Base-by-base conservation (phyloP, 331 rosid species). In the Prunus yedoensis region DNA sequence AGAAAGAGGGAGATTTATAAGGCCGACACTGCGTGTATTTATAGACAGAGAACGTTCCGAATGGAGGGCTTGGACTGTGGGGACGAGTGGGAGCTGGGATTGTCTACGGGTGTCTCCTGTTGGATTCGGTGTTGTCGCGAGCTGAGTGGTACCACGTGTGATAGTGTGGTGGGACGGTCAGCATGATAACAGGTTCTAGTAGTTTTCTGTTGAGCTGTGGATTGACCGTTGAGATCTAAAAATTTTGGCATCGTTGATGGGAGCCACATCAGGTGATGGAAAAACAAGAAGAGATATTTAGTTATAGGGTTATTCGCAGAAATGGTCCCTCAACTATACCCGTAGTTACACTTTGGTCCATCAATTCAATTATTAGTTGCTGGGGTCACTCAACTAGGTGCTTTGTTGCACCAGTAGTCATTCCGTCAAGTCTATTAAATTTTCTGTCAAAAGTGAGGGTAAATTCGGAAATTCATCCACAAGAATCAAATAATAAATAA, bases 1-100 rank as follows among this genome's bases (percentile, higher is more conserved):
- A 75, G 72, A 68, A 61, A 46, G 2, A 56, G 68, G 66, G 74
- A 77, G 81, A 20, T 4, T 65, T 41, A 2, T 0, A 0, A 32
- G 73, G 80, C 78, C 58, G 75, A 80, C 89, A 61, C 76, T 54
- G 25, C 8, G 66, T 68, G 60, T 86, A 54, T 82, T 74, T 86
- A 79, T 75, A 80, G 13, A 20, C 10, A 49, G 20, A 32, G 75
- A 50, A 58, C 75, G 23, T 38, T 49, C 83, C 5, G 68, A 56
- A 54, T 57, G 77, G 79, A 59, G 60, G 68, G 66, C 74, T 25
- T 10, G 41, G 21, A 46, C 27, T 28, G n/a, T 51, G 23, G 30
- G 64, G 35, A 17, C 62, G 27, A 68, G 28, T 4, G 50, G 70
- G 72, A 52, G 49, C 17, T 67, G 0, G 3, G 4, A 69, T 79